Base-by-base conservation (phyloP, 768 basidiomycete species). In the Clitopilus hobsonii region DNA sequence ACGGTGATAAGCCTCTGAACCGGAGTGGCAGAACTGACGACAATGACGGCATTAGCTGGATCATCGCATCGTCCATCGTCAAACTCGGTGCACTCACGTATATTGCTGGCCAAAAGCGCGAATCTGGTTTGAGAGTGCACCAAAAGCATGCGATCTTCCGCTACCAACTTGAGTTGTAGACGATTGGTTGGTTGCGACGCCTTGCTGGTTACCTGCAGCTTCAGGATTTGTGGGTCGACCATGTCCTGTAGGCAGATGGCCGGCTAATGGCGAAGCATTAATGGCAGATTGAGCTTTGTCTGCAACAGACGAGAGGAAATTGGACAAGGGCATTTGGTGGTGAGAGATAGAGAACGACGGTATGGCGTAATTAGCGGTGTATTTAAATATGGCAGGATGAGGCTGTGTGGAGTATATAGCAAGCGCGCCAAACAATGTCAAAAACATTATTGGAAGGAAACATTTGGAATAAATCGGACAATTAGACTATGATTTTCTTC, bases 1-100 rank as follows among this genome's bases (percentile, higher is more conserved):
- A 80, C 71, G 0, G 91, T 93, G 58, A 94, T 85, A 56, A 92
- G 83, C 65, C 84, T 87, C 73, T 93, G 91, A 0, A 87, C 67
- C 3, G 88, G 86, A 1, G 77, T 76, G 0, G 86, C 82, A 0
- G 79, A 72, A 32, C 84, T 85, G 56, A 11, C 28, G 18, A n/a
- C n/a, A n/a, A 45, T 45, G 41, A 45, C 41, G 41, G 22, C 41
- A 45, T 45, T 45, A 5, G 22, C 10, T 45, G n/a, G 16, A 45
- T 45, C 41, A 20, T 45, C 41, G 41, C 22, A 56, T 47, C 49
- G 41, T 20, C 11, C 41, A 23, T 45, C 36, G 32, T 25, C 6
- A 8, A 38, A 45, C 20, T 7, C 8, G 27, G 26, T 45, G 49
- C 18, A 74, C 82, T 61, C 61, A 86, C 80, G 80, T 74, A 68